Evolutionary conservation across 805 yeast genomes (phyloP).

Genomic region (Cephaloascus albidus): DNA sequence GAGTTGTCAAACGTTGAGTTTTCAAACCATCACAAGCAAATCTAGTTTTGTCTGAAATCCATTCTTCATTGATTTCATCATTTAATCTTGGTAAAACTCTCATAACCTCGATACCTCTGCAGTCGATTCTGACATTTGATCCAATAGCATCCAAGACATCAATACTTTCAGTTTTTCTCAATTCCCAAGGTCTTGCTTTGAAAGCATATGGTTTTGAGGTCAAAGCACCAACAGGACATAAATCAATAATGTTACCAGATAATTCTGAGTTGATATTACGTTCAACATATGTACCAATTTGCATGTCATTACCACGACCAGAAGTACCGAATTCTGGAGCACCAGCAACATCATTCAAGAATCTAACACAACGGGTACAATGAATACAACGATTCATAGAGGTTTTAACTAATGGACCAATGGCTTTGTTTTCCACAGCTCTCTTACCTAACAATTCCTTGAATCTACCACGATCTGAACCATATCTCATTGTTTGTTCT

Average conservation of each 20-base stretch:
- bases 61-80: slow-evolving; percentile 83
- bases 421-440: slow-evolving; percentile 84
- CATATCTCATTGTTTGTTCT: slow-evolving; percentile 78
- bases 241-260: slow-evolving; percentile 79
- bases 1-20: slow-evolving; percentile 78
- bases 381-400: slow-evolving; percentile 91
- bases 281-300: slow-evolving; percentile 83
- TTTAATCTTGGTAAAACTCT: slow-evolving; percentile 79
- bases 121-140: slow-evolving; percentile 74
- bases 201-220: slow-evolving; percentile 90
- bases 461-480: slow-evolving; percentile 81
- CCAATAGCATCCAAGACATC: slow-evolving; percentile 83
- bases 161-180: slow-evolving; percentile 78
- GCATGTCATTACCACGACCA: slow-evolving; percentile 89
- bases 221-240: slow-evolving; percentile 89
- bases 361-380: slow-evolving; percentile 86
- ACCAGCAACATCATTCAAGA: slow-evolving; percentile 86
- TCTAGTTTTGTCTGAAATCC: slow-evolving; percentile 85
- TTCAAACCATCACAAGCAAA: slow-evolving; percentile 80
- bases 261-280: slow-evolving; percentile 77
- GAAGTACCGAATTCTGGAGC: slow-evolving; percentile 85
- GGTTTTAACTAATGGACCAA: slow-evolving; percentile 84
- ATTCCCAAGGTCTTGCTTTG: slow-evolving; percentile 89
- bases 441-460: slow-evolving; percentile 75
- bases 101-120: slow-evolving; percentile 82